phyloP scores from a whole-genome alignment of 495 filamentous ascomycete species.

The Aspergillus bridgeri region DNA sequence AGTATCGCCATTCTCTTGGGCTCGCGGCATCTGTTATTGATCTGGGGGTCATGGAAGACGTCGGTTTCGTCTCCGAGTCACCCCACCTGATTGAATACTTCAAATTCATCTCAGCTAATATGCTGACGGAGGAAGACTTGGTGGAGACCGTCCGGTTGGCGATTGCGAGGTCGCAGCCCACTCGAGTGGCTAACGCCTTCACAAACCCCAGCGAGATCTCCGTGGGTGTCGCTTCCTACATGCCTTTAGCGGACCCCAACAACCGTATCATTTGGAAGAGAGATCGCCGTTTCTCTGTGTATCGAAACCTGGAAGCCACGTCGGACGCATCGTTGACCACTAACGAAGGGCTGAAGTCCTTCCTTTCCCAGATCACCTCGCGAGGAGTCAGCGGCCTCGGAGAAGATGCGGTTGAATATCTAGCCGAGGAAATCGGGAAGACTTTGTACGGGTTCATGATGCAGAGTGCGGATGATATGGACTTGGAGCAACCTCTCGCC shows the following conservation, averaged over 20 bases:
- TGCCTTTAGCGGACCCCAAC: background rate
- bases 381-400: background rate
- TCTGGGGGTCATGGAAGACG: background rate
- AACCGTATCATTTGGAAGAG: conserved; percentile 1
- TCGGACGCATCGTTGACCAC: background rate
- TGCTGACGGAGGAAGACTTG: background rate
- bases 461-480: background rate
- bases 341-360: background rate
- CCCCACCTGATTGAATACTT: background rate
- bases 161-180: background rate
- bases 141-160: background rate
- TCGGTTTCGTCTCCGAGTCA: background rate
- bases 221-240: background rate
- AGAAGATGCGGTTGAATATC: background rate
- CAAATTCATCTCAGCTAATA: background rate
- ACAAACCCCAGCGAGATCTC: conserved; percentile 2
- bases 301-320: background rate
- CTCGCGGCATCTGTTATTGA: background rate
- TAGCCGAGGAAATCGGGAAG: background rate
- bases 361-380: background rate
- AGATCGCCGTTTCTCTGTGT: background rate
- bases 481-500: background rate
- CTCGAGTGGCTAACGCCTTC: background rate
- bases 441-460: conserved; percentile 1
- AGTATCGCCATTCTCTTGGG: background rate